Base-by-base conservation (phyloP, 495 filamentous ascomycete species). In the Umbilicaria muhlenbergii region DNA sequence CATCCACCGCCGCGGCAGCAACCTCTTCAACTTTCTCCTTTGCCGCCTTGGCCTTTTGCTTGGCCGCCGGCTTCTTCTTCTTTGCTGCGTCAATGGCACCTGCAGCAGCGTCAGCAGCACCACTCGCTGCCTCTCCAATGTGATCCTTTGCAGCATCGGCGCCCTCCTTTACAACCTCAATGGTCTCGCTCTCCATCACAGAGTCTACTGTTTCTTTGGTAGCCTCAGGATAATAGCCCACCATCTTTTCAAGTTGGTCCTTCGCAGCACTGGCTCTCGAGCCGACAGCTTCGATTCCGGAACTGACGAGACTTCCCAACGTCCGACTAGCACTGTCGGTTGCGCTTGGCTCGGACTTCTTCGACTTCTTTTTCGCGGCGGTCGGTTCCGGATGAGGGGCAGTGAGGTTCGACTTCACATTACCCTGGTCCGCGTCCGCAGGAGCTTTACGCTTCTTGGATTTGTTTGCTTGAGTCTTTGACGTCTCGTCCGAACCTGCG, bases 21-120 rank as follows among this genome's bases (percentile, higher is more conserved):
- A 40, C 37, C 40, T 55, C 40, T 13, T 39, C 50, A 40, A 44
- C 35, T 51, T 60, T 55, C 32, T 54, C 48, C 17, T 53, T 56
- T 15, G 45, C 46, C 15, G 44, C 38, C 38, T 57, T 53, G 17
- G 47, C 44, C 11, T 44, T 40, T 46, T 48, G 49, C 31, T 52
- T 46, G 17, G 61, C 36, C 44, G 51, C 51, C 16, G 47, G 50
- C 21, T 35, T 48, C 5, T 50, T 24, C 35, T 41, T 34, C 28
- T 41, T 47, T 28, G 24, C 24, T 28, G 24, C 24, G 8, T 28
- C 24, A 6, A 28, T 28, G 24, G 8, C 24, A 10, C 24, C 24
- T 10, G 24, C 24, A 28, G 24, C 24, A 6, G 24, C 8, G 6
- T 28, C 24, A 28, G 24, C 24, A 28, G 24, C 24, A 28, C 24